Evolutionary conservation across 768 basidiomycete genomes (phyloP), one percentile per base, ranked within the genome.

Genomic region (Agaricus subrufescens): DNA sequence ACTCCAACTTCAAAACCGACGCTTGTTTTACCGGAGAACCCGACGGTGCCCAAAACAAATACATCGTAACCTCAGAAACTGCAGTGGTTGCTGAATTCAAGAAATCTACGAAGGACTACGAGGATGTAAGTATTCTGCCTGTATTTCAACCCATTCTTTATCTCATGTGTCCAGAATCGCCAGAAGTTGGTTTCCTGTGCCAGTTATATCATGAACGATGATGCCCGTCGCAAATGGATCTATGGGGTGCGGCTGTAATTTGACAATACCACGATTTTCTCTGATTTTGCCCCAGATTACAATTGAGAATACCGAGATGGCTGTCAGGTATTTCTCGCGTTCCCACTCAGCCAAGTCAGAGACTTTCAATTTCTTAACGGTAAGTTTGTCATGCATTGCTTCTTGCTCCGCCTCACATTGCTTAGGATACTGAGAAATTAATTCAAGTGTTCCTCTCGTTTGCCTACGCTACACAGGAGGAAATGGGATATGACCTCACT

Each of bases 171-270:
- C n/a, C n/a, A n/a, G n/a, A n/a, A 58, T 47, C 45, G 51, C 1
- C 15, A 23, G n/a, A 43, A 58, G 45, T 45, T 54, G 50, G 52
- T 40, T 26, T 55, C 30, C 6, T 50, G 50, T 11, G 39, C 49
- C 4, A 56, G n/a, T 26, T 61, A 65, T 37, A 61, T 65, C 31
- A 63, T 67, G 63, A 63, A 66, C 44, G 65, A 63, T 38, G 65
- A 67, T 54, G 45, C 53, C 27, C 58, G 65, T 14, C 58, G 66
- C 14, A 65, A 61, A 57, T 66, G 60, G 47, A 60, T 56, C 6
- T 63, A 59, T 52, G 65, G 63, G 14, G 63, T 66, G 48, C 26
- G 60, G 60, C n/a, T 38, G n/a, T 50, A 11, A n/a, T 47, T 43
- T 29, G 31, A 46, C 11, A 43, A 23, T 1, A 11, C 3, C 15